Evolutionary conservation across 345 rosid genomes (phyloP).

Genomic region (Sisymbrium irio): DNA sequence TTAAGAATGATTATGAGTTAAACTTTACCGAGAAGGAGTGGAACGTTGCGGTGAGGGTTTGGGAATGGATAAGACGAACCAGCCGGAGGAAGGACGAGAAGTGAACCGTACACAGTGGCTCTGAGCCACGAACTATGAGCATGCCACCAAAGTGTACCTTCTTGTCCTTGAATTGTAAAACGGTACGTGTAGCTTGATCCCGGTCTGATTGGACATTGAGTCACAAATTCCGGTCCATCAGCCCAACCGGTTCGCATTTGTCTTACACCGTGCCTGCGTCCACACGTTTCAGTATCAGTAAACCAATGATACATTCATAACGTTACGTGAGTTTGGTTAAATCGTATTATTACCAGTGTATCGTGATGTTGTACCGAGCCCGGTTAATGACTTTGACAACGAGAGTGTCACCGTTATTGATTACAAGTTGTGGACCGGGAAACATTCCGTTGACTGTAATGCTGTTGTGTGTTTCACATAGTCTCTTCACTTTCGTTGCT

Average conservation of each 20-base stretch:
- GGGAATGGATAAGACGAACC: conserved; percentile 75
- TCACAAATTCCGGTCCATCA: conserved; percentile 92
- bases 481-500: conserved; percentile 84
- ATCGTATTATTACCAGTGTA: conserved; percentile 65
- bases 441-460: conserved; percentile 93
- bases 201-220: conserved; percentile 94
- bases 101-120: conserved; percentile 91
- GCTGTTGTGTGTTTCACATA: conserved; percentile 71
- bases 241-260: conserved; percentile 95
- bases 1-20: background rate
- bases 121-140: conserved; percentile 99
- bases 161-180: conserved; percentile 86
- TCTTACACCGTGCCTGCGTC: conserved; percentile 78
- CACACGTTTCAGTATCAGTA: background rate
- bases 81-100: conserved; percentile 64
- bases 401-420: conserved; percentile 73
- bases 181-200: conserved; percentile 84
- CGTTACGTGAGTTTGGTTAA: background rate
- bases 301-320: background rate
- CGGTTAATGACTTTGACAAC: conserved; percentile 66
- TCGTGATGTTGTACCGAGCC: conserved; percentile 70
- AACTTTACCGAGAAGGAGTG: conserved; percentile 68
- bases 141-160: conserved; percentile 99
- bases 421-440: conserved; percentile 88
- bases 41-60: conserved; percentile 69